Conservation (phyloP, 495 filamentous ascomycete genomes). For the Penicillium robsamsonii region DNA sequence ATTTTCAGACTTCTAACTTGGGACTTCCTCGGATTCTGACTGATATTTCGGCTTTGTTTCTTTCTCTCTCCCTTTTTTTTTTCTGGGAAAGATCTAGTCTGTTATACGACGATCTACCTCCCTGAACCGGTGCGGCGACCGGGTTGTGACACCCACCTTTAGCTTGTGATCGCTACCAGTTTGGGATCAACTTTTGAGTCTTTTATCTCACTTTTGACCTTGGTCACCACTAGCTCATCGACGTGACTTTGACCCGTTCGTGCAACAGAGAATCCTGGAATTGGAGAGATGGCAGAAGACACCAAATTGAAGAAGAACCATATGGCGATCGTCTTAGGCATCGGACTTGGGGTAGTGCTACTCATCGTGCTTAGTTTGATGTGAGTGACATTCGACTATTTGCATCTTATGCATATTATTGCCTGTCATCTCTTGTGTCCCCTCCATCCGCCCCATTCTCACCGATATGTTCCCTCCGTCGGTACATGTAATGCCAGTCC, state of each 20-base stretch:
- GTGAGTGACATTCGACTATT: slow-evolving; percentile 23
- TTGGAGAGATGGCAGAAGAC: slow-evolving; percentile 19
- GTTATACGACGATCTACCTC: not conserved
- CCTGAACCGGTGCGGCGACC: not conserved
- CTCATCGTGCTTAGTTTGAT: slow-evolving; percentile 39
- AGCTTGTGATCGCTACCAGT: not conserved
- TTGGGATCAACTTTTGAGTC: not conserved
- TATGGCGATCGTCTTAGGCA: slow-evolving; percentile 42
- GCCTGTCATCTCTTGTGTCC: not conserved
- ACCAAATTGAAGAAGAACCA: slow-evolving; percentile 27
- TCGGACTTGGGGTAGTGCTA: slow-evolving; percentile 38
- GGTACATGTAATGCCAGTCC: not conserved
- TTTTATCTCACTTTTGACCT: slow-evolving; percentile 2
- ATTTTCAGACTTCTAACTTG: not conserved
- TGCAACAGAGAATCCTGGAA: slow-evolving; percentile 11
- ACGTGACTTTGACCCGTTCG: slow-evolving; percentile 7
- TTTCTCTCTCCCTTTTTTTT: not conserved
- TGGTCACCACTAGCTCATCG: not conserved
- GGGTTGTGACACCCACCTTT: not conserved
- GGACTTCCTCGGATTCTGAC: not conserved
- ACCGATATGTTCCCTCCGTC: slow-evolving; percentile 8
- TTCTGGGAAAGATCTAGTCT: not conserved
- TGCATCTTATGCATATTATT: not conserved
- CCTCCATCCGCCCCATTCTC: not conserved
- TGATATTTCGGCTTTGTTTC: not conserved